Evolutionary conservation across 2,329 filamentous ascomycete genomes (phyloP), one percentile per base, ranked within the genome.

Genomic region (Colletotrichum sp.): DNA sequence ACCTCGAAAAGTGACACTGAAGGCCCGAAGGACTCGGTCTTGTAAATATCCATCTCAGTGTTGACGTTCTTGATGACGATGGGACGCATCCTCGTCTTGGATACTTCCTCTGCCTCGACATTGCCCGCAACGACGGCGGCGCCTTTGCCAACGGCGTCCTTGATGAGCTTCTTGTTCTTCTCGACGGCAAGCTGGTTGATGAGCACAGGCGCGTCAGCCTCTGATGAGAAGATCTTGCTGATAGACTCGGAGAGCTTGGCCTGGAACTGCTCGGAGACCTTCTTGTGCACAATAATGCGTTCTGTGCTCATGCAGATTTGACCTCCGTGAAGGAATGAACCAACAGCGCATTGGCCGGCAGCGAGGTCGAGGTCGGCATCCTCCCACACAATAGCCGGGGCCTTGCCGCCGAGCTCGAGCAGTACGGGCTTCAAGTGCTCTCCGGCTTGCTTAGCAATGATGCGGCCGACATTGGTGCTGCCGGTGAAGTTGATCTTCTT

Each of bases 261-360:
- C 74, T 87, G 86, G 75, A 92, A 92, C n/a, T 84, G 82, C 3
- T 81, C 81, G 10, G 81, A 83, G 57, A 92, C 78, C 26, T 84
- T 83, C 74, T 86, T 85, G 82, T 92, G 90, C 5, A 92, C 88
- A 10, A 92, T 80, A 36, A 97, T 93, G 32, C 93, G 91, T 85
- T 98, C 95, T 0, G 95, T 97, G 21, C 90, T 90, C 95, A 98
- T 97, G 88, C 95, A 98, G 61, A 97, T 92, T 85, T 98, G 95
- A 0, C 95, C 95, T 3, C 88, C 87, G 82, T 96, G 91, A 75
- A 95, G 80, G 81, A 96, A 96, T 0, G 94, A 88, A 5, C 95
- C 95, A 2, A 94, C 82, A 0, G 92, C 92, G 79, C 93, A 94
- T 79, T 92, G 90, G 15, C 88, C 83, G 0, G 94, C 95, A 0